These are phyloP conservation scores for Aspergillus neoniger DNA, from an alignment of 2,329 filamentous ascomycete species.

Conservation along the genomic window DNA sequence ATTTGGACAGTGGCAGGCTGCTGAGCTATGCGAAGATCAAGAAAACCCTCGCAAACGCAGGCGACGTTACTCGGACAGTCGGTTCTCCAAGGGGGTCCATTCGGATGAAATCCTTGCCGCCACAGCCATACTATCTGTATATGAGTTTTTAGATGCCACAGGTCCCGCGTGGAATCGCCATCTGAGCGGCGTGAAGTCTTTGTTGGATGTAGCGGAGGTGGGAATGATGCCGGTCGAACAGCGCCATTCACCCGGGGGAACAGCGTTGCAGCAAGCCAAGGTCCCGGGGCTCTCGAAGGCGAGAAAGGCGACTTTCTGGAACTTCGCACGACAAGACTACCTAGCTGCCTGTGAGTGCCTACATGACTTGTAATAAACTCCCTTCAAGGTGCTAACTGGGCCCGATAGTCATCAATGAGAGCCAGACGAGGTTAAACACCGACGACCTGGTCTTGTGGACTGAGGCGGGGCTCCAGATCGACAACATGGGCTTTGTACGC, in stretches of 20 bases:
- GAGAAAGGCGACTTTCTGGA: conserved; percentile 65
- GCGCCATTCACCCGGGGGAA: conserved; percentile 45
- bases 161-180: conserved; percentile 65
- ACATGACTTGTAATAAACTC: background rate
- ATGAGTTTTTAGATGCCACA: conserved; percentile 68
- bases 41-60: conserved; percentile 49
- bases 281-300: conserved; percentile 54
- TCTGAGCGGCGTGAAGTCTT: conserved; percentile 64
- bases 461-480: conserved; percentile 62
- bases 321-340: conserved; percentile 67
- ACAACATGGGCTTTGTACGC: conserved; percentile 54
- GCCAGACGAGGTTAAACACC: conserved; percentile 61
- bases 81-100: conserved; percentile 40
- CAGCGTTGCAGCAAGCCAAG: conserved; percentile 31
- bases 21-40: conserved; percentile 34
- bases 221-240: conserved; percentile 45
- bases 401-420: conserved; percentile 55
- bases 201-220: conserved; percentile 54
- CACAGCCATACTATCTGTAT: conserved; percentile 67
- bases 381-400: background rate
- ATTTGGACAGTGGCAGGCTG: conserved; percentile 40
- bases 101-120: conserved; percentile 65
- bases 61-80: conserved; percentile 47
- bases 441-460: conserved; percentile 65
- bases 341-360: conserved; percentile 59